Evolutionary conservation across 1,284 basidiomycete species (phyloP).

Genomic region (Apiotrichum domesticum): DNA sequence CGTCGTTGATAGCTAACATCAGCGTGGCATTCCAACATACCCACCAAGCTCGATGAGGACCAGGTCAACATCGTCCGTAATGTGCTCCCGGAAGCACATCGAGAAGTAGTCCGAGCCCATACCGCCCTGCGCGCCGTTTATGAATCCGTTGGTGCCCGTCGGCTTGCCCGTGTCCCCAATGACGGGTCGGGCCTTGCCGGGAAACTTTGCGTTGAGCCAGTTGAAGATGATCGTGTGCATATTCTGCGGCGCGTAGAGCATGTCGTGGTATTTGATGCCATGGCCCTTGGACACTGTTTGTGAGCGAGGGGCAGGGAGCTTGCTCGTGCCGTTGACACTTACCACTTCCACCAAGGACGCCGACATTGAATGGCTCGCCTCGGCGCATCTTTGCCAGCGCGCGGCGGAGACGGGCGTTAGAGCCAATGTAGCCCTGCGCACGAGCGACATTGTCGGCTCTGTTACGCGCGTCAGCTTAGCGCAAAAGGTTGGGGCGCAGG

Average conservation of each 20-base stretch:
- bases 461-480: too few species aligned
- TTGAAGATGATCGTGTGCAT: constrained; percentile 36
- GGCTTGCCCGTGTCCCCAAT: constrained; percentile 4
- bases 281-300: constrained; percentile 31
- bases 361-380: constrained; percentile 24
- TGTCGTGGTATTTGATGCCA: constrained; percentile 14
- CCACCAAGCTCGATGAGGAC: constrained; percentile 28
- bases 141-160: constrained; percentile 16
- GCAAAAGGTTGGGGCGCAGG: too few species aligned
- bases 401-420: constrained; percentile 22
- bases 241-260: constrained; percentile 23
- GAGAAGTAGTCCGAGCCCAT: constrained; percentile 32
- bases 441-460: not conserved
- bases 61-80: constrained; percentile 29
- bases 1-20: constrained; percentile 36
- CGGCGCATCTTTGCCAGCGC: constrained; percentile 19
- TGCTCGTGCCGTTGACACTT: constrained; percentile 5
- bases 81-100: constrained; percentile 27
- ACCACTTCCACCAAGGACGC: constrained; percentile 15
- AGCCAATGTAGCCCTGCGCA: constrained; percentile 6
- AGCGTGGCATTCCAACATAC: not conserved
- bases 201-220: constrained; percentile 35
- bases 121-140: constrained; percentile 28
- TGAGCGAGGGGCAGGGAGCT: too few species aligned
- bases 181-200: not conserved